Evolutionary conservation across 805 yeast species (phyloP).

Genomic region (Torulaspora microellipsoides): DNA sequence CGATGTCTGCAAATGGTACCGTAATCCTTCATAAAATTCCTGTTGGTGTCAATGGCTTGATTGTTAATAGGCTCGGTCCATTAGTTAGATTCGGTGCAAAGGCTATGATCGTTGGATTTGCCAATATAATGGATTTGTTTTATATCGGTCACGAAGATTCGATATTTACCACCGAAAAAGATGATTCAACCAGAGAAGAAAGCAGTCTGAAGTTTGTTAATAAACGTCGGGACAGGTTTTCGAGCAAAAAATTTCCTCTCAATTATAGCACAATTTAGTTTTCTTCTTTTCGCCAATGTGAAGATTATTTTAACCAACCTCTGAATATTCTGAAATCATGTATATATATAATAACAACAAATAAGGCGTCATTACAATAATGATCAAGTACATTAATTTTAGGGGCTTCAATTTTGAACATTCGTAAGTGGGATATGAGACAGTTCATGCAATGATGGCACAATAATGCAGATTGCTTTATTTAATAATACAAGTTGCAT

Average conservation of each 20-base stretch:
- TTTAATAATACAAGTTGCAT: no score
- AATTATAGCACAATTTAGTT: constrained; percentile 9
- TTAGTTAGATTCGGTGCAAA: constrained; percentile 71
- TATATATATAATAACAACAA: no score
- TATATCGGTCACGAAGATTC: constrained; percentile 74
- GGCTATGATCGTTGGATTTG: constrained; percentile 69
- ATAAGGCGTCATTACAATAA: no score
- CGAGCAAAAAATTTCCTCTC: constrained; percentile 15
- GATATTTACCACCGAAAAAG: constrained; percentile 53
- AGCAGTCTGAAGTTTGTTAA: constrained; percentile 50
- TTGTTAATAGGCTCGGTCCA: constrained; percentile 55
- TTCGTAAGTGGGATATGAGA: no score
- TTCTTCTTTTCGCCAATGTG: no score
- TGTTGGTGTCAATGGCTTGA: constrained; percentile 41
- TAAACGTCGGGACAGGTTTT: constrained; percentile 41
- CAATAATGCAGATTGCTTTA: no score
- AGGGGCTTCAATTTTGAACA: no score
- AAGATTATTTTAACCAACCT: no score
- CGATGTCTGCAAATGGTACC: constrained; percentile 63
- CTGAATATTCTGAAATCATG: no score
- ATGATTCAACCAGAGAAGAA: constrained; percentile 38
- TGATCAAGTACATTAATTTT: no score
- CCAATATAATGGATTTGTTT: constrained; percentile 64
- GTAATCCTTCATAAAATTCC: constrained; percentile 58
- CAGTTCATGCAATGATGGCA: no score